Conservation (phyloP, 441 rosid genomes). For the Erodium texanum region DNA sequence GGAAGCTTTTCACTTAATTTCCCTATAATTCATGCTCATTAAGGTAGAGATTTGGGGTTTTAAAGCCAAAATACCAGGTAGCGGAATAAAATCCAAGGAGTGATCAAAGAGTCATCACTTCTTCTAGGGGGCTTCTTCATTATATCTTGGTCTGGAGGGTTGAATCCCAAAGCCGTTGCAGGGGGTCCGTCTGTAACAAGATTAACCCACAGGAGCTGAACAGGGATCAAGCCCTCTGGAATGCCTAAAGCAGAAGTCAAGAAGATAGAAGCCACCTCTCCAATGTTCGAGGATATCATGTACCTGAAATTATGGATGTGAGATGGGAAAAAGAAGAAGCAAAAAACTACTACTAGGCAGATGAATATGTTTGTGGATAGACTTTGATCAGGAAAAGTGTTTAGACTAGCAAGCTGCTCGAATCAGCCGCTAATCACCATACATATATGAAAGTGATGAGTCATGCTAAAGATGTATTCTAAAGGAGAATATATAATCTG, state of each 20-base stretch:
- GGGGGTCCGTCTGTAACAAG: constrained; percentile 49
- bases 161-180: constrained; percentile 46
- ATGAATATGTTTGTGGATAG: neutral
- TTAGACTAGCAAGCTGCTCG: too few relatives aligned
- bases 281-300: constrained; percentile 50
- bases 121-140: constrained; percentile 46
- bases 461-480: neutral
- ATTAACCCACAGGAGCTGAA: constrained; percentile 50
- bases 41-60: neutral
- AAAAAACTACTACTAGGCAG: neutral
- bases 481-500: neutral
- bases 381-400: too few relatives aligned
- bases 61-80: constrained; percentile 30
- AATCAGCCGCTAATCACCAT: too few relatives aligned
- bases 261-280: constrained; percentile 45
- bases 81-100: constrained; percentile 43
- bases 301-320: constrained; percentile 24
- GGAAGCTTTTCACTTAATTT: too few relatives aligned
- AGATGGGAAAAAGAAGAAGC: neutral
- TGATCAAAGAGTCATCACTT: constrained; percentile 36
- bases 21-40: too few relatives aligned
- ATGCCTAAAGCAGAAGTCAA: constrained; percentile 43
- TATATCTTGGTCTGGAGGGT: constrained; percentile 41
- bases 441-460: neutral
- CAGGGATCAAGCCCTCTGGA: constrained; percentile 43